These are phyloP conservation scores for Camelina hispida DNA, from an alignment of 345 rosid species.

Conservation along the genomic window DNA sequence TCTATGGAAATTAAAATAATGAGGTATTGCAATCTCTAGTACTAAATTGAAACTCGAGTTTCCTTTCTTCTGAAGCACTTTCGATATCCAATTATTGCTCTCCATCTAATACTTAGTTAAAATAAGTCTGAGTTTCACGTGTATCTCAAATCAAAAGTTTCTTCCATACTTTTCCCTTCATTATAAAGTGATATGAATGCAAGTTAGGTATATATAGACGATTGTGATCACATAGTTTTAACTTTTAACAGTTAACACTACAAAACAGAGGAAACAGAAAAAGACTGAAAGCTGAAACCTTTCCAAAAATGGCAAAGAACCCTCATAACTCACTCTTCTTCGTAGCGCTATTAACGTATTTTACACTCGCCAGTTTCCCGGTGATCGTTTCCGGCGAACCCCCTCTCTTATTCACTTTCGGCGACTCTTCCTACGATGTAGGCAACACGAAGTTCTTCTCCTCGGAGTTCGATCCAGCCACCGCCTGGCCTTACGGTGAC, in stretches of 20 bases:
- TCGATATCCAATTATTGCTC: neutral
- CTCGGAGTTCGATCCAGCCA: constrained; percentile 37
- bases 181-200: too few relatives aligned
- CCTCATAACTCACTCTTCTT: constrained; percentile 19
- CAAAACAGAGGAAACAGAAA: neutral
- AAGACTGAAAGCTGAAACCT: constrained; percentile 4
- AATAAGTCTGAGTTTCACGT: too few relatives aligned
- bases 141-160: too few relatives aligned
- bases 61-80: neutral
- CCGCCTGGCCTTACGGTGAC: constrained; percentile 46
- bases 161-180: too few relatives aligned
- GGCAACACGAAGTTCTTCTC: constrained; percentile 47
- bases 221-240: too few relatives aligned
- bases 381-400: constrained; percentile 35
- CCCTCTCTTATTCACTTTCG: constrained; percentile 42
- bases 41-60: neutral
- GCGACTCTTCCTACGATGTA: constrained; percentile 49
- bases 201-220: neutral
- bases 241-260: neutral
- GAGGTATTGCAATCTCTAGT: neutral
- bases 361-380: constrained; percentile 18
- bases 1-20: neutral
- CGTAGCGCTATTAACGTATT: constrained; percentile 22
- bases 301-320: constrained; percentile 21
- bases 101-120: neutral